Evolutionary conservation across 208 protist genomes (phyloP), one percentile per base, ranked within the genome.

Genomic region (Crithidia acanthocephali): DNA sequence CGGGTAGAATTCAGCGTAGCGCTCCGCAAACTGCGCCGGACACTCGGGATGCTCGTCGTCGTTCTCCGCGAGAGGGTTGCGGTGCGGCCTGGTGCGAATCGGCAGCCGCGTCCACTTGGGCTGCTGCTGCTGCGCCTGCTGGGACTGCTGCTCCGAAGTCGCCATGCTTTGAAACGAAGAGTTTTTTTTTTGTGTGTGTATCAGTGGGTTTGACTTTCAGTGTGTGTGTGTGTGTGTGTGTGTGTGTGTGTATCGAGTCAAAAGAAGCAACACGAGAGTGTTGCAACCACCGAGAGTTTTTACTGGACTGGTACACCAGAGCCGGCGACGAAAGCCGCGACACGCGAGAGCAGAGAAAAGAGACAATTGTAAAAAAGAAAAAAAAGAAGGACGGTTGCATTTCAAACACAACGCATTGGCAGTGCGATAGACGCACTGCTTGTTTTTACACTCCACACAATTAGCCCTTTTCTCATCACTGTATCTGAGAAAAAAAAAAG

Each of bases 61-160:
- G 70, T 97, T 96, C 57, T 98, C 92, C 4, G 88, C 87, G n/a
- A 98, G 80, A 32, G 95, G 95, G 80, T 98, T 98, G 35, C 93
- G 84, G 51, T 98, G 95, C n/a, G 95, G 91, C 15, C 95, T 80
- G 2, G 90, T 94, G 30, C 94, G 85, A 28, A 98, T 91, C 10
- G 95, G 95, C 56, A 98, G 74, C 27, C 92, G 81, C 30, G 94
- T 93, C 86, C 86, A 98, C 56, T 90, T 87, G 0, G 87, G 73
- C 52, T 84, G 81, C 57, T 37, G 55, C 53, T 82, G 80, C 55
- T 44, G 56, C 53, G 83, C 76, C 50, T 78, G 66, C 47, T 61
- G 45, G 23, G 64, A 35, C 11, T 5, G 35, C 35, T 40, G 35
- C 35, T 40, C 35, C 11, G 35, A 40, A 48, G 44, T 48, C 18